Evolutionary conservation across 495 filamentous ascomycete species (phyloP).

Genomic region (Penicillium ochrochloron): DNA sequence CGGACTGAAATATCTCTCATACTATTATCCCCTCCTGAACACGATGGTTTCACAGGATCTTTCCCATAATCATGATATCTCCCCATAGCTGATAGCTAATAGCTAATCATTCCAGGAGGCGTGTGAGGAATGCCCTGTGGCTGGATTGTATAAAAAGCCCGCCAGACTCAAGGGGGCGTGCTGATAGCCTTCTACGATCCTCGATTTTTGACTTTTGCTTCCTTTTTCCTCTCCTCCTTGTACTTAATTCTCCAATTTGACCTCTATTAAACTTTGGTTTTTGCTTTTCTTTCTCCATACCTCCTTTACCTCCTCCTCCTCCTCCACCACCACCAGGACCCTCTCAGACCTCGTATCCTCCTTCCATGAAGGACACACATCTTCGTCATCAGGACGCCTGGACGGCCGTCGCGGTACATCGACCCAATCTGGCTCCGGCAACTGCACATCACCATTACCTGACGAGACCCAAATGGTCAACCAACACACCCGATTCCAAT

Average conservation of each 20-base stretch:
- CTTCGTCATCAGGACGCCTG: constrained; percentile 19
- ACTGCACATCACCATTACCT: constrained; percentile 24
- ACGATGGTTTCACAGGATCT: not conserved
- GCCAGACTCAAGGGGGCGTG: not conserved
- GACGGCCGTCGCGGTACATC: constrained; percentile 19
- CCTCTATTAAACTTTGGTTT: not conserved
- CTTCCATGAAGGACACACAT: constrained; percentile 23
- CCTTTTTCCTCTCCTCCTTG: not conserved
- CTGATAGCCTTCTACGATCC: not conserved
- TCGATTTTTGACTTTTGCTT: constrained; percentile 5
- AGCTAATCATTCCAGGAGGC: not conserved
- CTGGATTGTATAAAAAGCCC: not conserved
- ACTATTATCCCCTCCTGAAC: not conserved
- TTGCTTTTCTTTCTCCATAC: constrained; percentile 6
- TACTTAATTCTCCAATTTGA: not conserved
- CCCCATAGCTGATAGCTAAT: too few relatives aligned
- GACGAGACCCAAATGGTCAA: constrained; percentile 16
- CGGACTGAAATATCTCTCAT: constrained; percentile 9
- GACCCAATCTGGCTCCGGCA: constrained; percentile 9
- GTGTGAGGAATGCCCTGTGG: not conserved
- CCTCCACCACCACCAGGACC: not conserved
- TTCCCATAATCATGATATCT: not conserved
- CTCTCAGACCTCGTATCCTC: not conserved
- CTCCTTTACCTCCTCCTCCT: not conserved
- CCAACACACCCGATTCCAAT: not conserved